Percentiles rank a stretch among this genome's conserved stretches.
Conservation (phyloP, 2,329 filamentous ascomycete species). For the Berkeleyomyces basicola region DNA sequence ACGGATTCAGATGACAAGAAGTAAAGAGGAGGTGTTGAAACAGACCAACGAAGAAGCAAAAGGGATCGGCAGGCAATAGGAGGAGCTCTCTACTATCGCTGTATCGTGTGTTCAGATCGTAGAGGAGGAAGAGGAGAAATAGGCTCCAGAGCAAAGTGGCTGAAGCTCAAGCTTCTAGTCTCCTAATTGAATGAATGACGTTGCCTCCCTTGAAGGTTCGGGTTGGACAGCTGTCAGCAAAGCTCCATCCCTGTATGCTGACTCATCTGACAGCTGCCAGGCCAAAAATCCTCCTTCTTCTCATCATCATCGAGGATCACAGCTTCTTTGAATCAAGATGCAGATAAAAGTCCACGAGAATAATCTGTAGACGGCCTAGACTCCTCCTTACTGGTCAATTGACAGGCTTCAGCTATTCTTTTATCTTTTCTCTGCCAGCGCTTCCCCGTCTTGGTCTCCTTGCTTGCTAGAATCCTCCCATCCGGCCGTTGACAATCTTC, state of each 20-base stretch:
- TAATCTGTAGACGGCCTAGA: not conserved
- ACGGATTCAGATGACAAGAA: constrained; percentile 17
- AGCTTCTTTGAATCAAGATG: not conserved
- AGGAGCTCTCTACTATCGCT: constrained; percentile 88
- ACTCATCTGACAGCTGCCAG: constrained; percentile 10
- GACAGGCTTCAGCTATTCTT: not conserved
- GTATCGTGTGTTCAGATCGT: not conserved
- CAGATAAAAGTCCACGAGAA: not conserved
- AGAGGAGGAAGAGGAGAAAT: not conserved
- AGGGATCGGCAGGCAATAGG: constrained; percentile 20
- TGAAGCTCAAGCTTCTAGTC: constrained; percentile 13
- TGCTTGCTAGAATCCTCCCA: constrained; percentile 6
- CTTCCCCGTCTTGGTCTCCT: not conserved
- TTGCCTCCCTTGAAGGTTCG: constrained; percentile 6
- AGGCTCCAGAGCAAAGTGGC: not conserved
- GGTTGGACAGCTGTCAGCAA: not conserved
- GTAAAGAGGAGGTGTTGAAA: constrained; percentile 15
- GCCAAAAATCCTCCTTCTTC: not conserved
- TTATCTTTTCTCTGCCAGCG: not conserved
- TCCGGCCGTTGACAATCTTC: constrained; percentile 4
- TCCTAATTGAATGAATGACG: constrained; percentile 13
- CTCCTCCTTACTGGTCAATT: not conserved
- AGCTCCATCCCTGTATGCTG: not conserved
- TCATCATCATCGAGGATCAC: not conserved
- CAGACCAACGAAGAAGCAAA: not conserved